A percentile compares a stretch with the other conserved stretches of the same genome.
Evolutionary conservation across 768 basidiomycete species (phyloP).

Genomic region (Termitomyces sp.): DNA sequence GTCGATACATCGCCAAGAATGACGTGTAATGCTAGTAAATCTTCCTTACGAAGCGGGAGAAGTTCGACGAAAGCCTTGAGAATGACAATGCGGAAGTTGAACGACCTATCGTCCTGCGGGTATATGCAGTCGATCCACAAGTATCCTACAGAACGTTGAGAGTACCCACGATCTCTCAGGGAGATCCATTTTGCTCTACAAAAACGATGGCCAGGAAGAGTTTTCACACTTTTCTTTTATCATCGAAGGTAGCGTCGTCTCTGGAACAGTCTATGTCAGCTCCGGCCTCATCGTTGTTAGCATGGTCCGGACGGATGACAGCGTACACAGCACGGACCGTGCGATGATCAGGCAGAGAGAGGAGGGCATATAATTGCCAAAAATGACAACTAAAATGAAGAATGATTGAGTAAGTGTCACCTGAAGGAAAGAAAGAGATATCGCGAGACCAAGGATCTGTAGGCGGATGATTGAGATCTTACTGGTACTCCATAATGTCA

Average conservation of each 20-base stretch:
- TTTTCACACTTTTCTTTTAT: background rate
- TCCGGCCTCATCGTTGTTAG: background rate
- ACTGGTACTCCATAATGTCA: background rate
- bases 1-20: background rate
- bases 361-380: conserved; percentile 14
- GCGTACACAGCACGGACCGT: conserved; percentile 9
- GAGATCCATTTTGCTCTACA: background rate
- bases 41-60: background rate
- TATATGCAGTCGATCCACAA: background rate
- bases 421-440: background rate
- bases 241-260: background rate
- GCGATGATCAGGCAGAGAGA: conserved; percentile 15
- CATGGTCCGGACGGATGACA: background rate
- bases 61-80: background rate
- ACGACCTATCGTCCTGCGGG: background rate
- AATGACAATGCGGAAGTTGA: background rate
- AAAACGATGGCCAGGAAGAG: background rate
- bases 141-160: background rate
- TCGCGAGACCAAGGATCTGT: conserved; percentile 51
- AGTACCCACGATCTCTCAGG: background rate
- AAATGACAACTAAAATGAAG: background rate
- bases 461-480: background rate
- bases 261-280: background rate
- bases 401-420: background rate
- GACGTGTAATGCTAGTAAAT: background rate